phyloP scores from a whole-genome alignment of 1,284 basidiomycete genomes.

The Coniferiporia weirii region DNA sequence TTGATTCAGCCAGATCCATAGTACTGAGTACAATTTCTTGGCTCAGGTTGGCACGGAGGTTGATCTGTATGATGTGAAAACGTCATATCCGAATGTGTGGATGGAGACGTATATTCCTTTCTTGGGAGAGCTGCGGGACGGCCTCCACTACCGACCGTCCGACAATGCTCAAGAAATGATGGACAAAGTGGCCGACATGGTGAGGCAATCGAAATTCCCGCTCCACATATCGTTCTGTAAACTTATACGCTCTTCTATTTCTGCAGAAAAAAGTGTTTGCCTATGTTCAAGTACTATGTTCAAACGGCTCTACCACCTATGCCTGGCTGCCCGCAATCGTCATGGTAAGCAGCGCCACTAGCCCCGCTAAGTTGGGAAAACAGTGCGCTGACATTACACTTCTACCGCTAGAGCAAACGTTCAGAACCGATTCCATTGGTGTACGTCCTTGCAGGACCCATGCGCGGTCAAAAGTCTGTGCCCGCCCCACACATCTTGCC shows the following conservation, averaged over 20 bases:
- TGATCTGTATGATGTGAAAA: slow-evolving; percentile 18
- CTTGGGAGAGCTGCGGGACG: slow-evolving; percentile 17
- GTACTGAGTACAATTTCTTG: not conserved
- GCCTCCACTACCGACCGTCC: slow-evolving; percentile 12
- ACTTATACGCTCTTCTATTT: not conserved
- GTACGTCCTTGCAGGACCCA: slow-evolving; percentile 13
- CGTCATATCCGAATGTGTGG: slow-evolving; percentile 11
- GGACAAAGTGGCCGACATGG: slow-evolving; percentile 17
- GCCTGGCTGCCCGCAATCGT: slow-evolving; percentile 17
- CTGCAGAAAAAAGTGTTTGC: slow-evolving; percentile 18
- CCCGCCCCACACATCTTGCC: slow-evolving; percentile 17
- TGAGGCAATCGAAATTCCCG: not conserved
- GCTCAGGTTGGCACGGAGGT: slow-evolving; percentile 14
- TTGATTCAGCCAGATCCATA: not conserved
- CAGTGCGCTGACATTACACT: not conserved
- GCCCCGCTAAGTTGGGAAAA: not conserved
- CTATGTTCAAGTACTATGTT: slow-evolving; percentile 6
- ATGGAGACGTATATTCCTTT: slow-evolving; percentile 20
- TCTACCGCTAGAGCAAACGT: slow-evolving; percentile 13
- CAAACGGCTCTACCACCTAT: slow-evolving; percentile 1
- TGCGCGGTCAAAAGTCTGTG: slow-evolving; percentile 8
- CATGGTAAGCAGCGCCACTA: slow-evolving; percentile 10
- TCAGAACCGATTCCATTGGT: slow-evolving; percentile 9
- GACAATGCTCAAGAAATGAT: slow-evolving; percentile 16
- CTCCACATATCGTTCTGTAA: not conserved